Percentiles rank a stretch among this genome's conserved stretches.
phyloP scores from a whole-genome alignment of 495 filamentous ascomycete species.

The Thermothielavioides terrestris region DNA sequence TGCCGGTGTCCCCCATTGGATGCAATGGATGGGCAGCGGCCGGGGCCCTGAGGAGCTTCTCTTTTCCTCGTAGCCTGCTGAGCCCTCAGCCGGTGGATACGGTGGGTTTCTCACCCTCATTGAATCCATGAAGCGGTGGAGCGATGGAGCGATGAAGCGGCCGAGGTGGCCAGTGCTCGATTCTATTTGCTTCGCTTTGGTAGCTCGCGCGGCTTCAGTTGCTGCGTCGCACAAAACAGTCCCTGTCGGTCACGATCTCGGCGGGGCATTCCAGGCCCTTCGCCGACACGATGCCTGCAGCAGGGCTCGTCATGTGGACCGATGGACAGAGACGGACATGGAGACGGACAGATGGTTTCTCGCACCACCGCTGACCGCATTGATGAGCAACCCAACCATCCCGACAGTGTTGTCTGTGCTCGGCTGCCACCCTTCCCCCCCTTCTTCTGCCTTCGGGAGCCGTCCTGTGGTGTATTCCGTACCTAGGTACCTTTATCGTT shows the following conservation, averaged over 20 bases:
- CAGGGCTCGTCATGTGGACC: conserved; percentile 15
- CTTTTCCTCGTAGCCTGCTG: conserved; percentile 2
- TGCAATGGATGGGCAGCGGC: neutral
- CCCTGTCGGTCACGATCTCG: conserved; percentile 11
- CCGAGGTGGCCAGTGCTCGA: conserved; percentile 4
- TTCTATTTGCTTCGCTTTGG: conserved; percentile 6
- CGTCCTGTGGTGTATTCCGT: too few species aligned
- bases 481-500: conserved; percentile 12
- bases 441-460: neutral
- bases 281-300: conserved; percentile 13
- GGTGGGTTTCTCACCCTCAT: conserved; percentile 5
- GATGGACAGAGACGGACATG: neutral
- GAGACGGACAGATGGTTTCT: neutral
- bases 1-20: conserved; percentile 11
- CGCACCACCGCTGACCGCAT: neutral
- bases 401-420: neutral
- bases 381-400: neutral
- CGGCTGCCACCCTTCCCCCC: conserved; percentile 7
- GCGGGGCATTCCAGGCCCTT: conserved; percentile 7
- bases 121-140: conserved; percentile 3
- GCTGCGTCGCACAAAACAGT: conserved; percentile 11
- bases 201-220: conserved; percentile 1
- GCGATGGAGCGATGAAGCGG: neutral
- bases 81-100: conserved; percentile 5
- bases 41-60: conserved; percentile 1